These are phyloP conservation scores for Linnemannia elongata DNA, from an alignment of 192 early-diverging fungal genomes.

Conservation along the genomic window DNA sequence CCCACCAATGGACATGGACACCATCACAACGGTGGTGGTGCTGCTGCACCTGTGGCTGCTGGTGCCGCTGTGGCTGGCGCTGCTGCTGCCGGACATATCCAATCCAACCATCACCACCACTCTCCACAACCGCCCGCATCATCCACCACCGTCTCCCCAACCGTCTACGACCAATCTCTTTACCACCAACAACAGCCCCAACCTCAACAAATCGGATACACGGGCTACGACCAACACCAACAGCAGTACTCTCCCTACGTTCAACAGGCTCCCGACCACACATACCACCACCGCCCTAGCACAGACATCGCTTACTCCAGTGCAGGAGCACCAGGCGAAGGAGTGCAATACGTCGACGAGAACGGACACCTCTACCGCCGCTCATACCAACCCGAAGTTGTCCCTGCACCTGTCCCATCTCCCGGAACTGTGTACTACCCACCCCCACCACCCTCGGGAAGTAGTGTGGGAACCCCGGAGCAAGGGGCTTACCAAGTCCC, in stretches of 20 bases:
- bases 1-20: not conserved
- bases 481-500: not conserved
- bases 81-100: not conserved
- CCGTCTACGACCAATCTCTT: not conserved
- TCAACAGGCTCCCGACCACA: not conserved
- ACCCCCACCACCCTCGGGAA: slow-evolving; percentile 4
- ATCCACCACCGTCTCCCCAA: not conserved
- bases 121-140: not conserved
- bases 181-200: slow-evolving; percentile 7
- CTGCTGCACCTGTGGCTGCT: not conserved
- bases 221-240: not conserved
- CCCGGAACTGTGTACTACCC: slow-evolving; percentile 19
- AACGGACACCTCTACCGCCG: not conserved
- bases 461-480: not conserved
- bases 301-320: not conserved
- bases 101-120: not conserved
- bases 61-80: not conserved
- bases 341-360: not conserved
- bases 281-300: not conserved
- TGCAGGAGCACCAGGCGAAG: not conserved
- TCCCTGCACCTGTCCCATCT: not conserved
- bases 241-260: not conserved
- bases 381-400: not conserved
- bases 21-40: not conserved
- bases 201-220: not conserved